phyloP scores from a whole-genome alignment of 2,329 filamentous ascomycete genomes.

The Trichoderma sp. region DNA sequence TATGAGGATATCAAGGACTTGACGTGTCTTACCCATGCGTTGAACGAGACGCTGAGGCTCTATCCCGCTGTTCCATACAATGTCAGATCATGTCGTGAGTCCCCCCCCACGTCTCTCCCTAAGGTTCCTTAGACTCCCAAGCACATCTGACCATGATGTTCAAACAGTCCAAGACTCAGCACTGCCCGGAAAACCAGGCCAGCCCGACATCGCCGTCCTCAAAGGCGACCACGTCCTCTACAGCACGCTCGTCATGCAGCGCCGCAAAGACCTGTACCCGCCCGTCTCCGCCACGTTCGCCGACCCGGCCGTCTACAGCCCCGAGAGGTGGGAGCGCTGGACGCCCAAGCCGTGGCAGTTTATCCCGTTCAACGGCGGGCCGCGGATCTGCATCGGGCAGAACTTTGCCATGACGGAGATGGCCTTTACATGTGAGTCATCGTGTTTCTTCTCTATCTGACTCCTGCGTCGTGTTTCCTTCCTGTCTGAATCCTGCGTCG shows the following conservation, averaged over 20 bases:
- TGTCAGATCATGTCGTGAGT: slow-evolving; percentile 53
- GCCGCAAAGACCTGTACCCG: slow-evolving; percentile 65
- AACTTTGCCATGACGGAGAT: slow-evolving; percentile 82
- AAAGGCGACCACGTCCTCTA: slow-evolving; percentile 69
- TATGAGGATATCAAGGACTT: slow-evolving; percentile 85
- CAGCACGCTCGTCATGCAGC: slow-evolving; percentile 72
- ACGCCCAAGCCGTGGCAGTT: slow-evolving; percentile 70
- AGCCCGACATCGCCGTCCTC: slow-evolving; percentile 62
- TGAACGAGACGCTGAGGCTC: slow-evolving; percentile 77
- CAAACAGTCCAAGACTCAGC: slow-evolving; percentile 65
- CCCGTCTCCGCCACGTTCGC: slow-evolving; percentile 49
- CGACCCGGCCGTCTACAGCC: slow-evolving; percentile 57
- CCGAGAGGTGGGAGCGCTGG: slow-evolving; percentile 67
- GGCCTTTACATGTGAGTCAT: slow-evolving; percentile 35
- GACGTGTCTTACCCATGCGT: slow-evolving; percentile 74
- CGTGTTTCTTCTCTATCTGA: background rate
- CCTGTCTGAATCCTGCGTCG: no score
- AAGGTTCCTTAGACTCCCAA: background rate
- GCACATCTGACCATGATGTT: background rate
- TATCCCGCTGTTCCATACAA: slow-evolving; percentile 82
- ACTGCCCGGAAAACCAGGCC: slow-evolving; percentile 67
- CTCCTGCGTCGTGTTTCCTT: background rate
- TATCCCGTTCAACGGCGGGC: slow-evolving; percentile 74
- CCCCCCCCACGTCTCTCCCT: background rate
- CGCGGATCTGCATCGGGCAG: slow-evolving; percentile 75